phyloP scores from a whole-genome alignment of 1,284 basidiomycete species.

The Cryptococcus wingfieldii region DNA sequence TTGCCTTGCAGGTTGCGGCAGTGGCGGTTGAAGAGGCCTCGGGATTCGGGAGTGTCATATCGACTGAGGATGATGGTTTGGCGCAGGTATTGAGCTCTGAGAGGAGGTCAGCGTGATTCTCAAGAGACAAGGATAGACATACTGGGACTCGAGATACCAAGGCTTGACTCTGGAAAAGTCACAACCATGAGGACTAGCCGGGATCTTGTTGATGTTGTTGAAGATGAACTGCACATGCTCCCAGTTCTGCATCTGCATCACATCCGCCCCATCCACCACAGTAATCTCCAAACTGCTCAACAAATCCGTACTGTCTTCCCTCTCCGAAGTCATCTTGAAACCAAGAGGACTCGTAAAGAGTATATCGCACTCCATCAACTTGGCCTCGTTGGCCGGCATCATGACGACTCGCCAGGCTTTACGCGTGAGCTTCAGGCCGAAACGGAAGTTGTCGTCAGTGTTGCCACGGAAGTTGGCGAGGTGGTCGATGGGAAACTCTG shows the following conservation, averaged over 20 bases:
- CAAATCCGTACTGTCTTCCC: conserved; percentile 86
- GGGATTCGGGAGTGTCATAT: conserved; percentile 84
- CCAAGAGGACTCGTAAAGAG: conserved; percentile 92
- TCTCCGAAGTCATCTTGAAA: conserved; percentile 85
- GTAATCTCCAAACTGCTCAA: conserved; percentile 88
- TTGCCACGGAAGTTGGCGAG: conserved; percentile 95
- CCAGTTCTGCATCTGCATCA: conserved; percentile 98
- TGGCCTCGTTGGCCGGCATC: conserved; percentile 46
- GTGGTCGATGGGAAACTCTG: conserved; percentile 84
- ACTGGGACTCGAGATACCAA: conserved; percentile 94
- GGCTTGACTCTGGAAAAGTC: conserved; percentile 97
- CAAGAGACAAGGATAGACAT: conserved; percentile 44
- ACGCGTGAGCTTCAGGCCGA: conserved; percentile 87
- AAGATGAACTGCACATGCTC: conserved; percentile 94
- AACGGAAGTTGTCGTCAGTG: conserved; percentile 88
- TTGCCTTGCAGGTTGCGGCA: conserved; percentile 85
- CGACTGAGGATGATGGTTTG: conserved; percentile 86
- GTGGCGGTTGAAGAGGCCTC: conserved; percentile 66
- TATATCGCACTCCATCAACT: conserved; percentile 67
- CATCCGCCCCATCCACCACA: conserved; percentile 91
- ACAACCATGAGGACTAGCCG: conserved; percentile 84
- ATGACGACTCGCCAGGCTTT: conserved; percentile 87
- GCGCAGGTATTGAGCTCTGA: conserved; percentile 71
- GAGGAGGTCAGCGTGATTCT: background rate
- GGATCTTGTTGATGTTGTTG: conserved; percentile 76